Evolutionary conservation across 805 yeast genomes (phyloP), one percentile per base, ranked within the genome.

Genomic region (Candida dendrica): DNA sequence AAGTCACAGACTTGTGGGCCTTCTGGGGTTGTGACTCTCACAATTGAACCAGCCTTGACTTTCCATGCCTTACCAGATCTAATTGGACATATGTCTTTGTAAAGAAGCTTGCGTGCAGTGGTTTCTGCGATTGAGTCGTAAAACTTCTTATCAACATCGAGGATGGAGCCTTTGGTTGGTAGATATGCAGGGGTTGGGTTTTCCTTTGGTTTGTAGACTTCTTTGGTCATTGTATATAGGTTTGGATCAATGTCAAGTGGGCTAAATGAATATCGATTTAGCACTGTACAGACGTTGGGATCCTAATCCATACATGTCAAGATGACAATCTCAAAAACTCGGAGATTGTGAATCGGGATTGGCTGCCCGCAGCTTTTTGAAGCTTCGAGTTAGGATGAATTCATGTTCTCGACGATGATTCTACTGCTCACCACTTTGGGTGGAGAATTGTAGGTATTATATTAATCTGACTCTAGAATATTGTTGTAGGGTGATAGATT

Each of bases 1-100:
- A 79, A 70, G 53, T 80, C 85, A 52, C 84, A 79, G 16, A 80
- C 86, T 56, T 80, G 86, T 2, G 87, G 82, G 4, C 85, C 85
- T 50, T 80, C 79, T 3, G 84, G 80, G 1, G 84, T 75, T 3
- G 77, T 72, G 42, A 80, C 65, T 33, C 85, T 64, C 45, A 81
- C 76, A 26, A 79, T 71, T 26, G 73, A 66, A 19, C 76, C 79
- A 17, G 77, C 77, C 15, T 81, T 79, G n/a, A 79, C 77, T 46
- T 73, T 73, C 65, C 81, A 76, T 0, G 84, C 82, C 37, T 71
- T 65, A 3, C 81, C 87, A 2, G 79, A 66, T 47, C 84, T 63
- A 32, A 79, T 77, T 18, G 75, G 71, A 44, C 78, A 69, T 4
- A 60, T 53, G 43, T 73, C 64, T 7, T 61, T 54, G 34, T 72